phyloP scores from a whole-genome alignment of 179 eudicot genomes.

The Pouteria campechiana region DNA sequence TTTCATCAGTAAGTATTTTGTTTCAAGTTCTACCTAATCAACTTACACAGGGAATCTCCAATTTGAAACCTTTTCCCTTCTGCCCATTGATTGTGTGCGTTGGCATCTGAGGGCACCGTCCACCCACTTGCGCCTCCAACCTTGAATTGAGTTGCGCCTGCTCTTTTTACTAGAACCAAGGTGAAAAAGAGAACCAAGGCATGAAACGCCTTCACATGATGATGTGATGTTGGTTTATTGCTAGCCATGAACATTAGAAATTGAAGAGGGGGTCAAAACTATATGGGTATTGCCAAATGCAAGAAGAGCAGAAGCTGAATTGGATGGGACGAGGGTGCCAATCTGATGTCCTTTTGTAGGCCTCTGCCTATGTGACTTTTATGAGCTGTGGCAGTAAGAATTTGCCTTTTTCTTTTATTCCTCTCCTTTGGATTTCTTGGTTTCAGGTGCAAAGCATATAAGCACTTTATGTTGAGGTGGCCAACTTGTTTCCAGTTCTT shows the following conservation, averaged over 20 bases:
- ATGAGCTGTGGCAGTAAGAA: conserved; percentile 38
- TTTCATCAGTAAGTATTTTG: no score
- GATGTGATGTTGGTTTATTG: background rate
- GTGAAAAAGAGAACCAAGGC: conserved; percentile 29
- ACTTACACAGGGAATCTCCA: conserved; percentile 81
- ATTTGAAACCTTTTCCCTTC: conserved; percentile 55
- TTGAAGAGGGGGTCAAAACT: no score
- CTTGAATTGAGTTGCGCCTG: conserved; percentile 40
- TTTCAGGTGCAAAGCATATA: conserved; percentile 48
- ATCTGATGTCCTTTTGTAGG: conserved; percentile 41
- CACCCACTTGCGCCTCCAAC: conserved; percentile 75
- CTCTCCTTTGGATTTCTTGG: conserved; percentile 37
- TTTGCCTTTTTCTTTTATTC: conserved; percentile 29
- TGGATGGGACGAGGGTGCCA: conserved; percentile 5
- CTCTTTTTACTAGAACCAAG: conserved; percentile 29
- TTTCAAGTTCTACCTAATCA: no score
- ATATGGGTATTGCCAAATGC: no score
- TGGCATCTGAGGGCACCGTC: conserved; percentile 42
- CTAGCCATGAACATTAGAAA: conserved; percentile 20
- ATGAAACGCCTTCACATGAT: background rate
- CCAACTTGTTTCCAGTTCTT: no score
- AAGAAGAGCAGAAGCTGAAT: background rate
- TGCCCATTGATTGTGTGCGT: conserved; percentile 71
- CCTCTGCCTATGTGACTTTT: conserved; percentile 16
- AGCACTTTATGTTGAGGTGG: background rate